Percentiles rank a stretch among this genome's conserved stretches.
These are phyloP conservation scores for Ascoidea tarda DNA, from an alignment of 805 yeast genomes.

Conservation along the genomic window DNA sequence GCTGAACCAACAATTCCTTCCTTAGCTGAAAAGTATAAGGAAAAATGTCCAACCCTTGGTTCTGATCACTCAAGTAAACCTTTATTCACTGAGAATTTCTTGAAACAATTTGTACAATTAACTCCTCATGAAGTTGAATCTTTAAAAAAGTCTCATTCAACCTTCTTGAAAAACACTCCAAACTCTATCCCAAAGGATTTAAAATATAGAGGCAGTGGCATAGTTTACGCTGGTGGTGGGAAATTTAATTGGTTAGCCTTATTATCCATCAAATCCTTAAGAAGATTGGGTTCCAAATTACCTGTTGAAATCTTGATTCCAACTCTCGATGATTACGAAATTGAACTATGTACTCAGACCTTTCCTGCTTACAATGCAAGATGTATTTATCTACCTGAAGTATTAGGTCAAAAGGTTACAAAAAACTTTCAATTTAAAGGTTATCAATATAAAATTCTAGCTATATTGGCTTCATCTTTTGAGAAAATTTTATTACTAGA, in stretches of 20 bases:
- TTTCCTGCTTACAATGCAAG: conserved; percentile 49
- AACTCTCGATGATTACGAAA: conserved; percentile 51
- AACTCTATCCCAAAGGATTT: conserved; percentile 26
- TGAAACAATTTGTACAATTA: conserved; percentile 33
- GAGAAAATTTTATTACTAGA: conserved; percentile 61
- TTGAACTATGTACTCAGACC: conserved; percentile 49
- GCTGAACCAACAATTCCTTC: neutral
- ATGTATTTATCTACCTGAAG: conserved; percentile 52
- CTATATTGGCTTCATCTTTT: conserved; percentile 59
- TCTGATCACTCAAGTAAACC: conserved; percentile 14
- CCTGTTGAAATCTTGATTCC: conserved; percentile 84
- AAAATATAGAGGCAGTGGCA: conserved; percentile 33
- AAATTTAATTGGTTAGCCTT: conserved; percentile 59
- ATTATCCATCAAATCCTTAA: conserved; percentile 45
- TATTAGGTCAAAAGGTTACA: conserved; percentile 10
- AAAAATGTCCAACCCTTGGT: neutral
- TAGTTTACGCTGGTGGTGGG: conserved; percentile 73
- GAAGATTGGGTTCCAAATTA: conserved; percentile 50
- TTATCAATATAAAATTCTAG: conserved; percentile 59
- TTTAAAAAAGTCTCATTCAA: conserved; percentile 32
- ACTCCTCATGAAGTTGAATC: conserved; percentile 25
- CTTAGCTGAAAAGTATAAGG: no score
- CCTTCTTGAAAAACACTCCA: conserved; percentile 34
- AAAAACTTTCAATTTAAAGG: conserved; percentile 36
- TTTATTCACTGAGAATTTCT: conserved; percentile 37